Evolutionary conservation across 345 rosid genomes (phyloP), one percentile per base, ranked within the genome.

Genomic region (Cochlearia excelsa): DNA sequence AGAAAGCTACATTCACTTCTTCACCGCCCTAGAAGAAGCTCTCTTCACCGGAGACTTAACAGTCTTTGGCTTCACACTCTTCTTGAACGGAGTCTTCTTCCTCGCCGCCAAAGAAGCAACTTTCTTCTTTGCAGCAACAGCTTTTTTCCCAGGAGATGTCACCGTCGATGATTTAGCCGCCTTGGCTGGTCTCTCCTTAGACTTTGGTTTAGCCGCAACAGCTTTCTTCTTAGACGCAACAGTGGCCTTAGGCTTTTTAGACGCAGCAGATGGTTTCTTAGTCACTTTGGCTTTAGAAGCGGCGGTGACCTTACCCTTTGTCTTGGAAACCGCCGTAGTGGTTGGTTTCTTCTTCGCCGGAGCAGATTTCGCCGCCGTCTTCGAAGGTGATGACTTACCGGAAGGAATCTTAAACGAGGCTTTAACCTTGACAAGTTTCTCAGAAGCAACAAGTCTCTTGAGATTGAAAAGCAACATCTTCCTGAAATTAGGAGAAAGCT

Each of bases 381-480:
- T 71, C 2, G 66, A 56, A 37, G 70, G 40, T 3, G 73, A 34
- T 0, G 81, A 46, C 16, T 46, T 76, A 5, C 61, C 76, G 0
- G 87, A 6, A 0, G 91, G 88, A 1, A 89, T 66, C 71, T 89
- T 89, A 69, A 77, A 90, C 5, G 97, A 90, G 54, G 71, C 78
- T 10, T 90, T 90, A 4, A 86, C 88, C 70, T 90, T 90, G 0
- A 81, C 88, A 11, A 90, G 65, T 79, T 81, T 87, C 5, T 75
- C 90, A 23, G 87, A 54, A 26, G 80, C 69, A 4, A 83, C 95
- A 3, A 84, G 85, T 71, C 80, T 84, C 82, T 85, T 90, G 71
- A 90, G 48, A 57, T 83, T 79, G 40, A 66, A 60, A 1, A 86
- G 57, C 68, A 90, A n/a, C 2, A 86, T 49, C 79, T 87, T 90